These are phyloP conservation scores for Penicillium canariense DNA, from an alignment of 495 filamentous ascomycete genomes.

Conservation along the genomic window DNA sequence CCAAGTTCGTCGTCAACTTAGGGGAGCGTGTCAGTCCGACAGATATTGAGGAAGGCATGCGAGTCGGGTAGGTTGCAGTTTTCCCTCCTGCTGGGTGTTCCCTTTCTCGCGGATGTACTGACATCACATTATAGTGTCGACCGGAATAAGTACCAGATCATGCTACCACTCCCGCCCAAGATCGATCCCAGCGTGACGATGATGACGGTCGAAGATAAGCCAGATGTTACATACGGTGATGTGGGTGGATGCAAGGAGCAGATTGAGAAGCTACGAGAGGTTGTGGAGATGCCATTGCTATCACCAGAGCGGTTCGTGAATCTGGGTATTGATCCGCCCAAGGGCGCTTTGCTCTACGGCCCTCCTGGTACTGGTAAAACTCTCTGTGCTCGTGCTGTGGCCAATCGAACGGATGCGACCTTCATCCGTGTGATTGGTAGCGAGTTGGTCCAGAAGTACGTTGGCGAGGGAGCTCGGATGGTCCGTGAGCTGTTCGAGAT, in stretches of 20 bases:
- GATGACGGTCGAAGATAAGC: conserved; percentile 99
- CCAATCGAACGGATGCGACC: conserved; percentile 95
- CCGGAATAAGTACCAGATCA: conserved; percentile 97
- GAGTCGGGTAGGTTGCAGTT: conserved; percentile 66
- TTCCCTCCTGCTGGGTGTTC: neutral
- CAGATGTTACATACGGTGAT: conserved; percentile 97
- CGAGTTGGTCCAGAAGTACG: conserved; percentile 97
- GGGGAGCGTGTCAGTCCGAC: conserved; percentile 96
- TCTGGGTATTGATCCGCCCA: conserved; percentile 96
- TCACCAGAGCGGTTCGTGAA: conserved; percentile 96
- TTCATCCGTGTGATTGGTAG: conserved; percentile 98
- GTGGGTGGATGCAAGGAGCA: conserved; percentile 99
- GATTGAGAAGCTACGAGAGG: conserved; percentile 97
- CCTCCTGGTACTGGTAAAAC: conserved; percentile 98
- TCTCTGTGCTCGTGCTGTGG: conserved; percentile 93
- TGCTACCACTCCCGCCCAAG: conserved; percentile 95
- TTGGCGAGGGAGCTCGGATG: conserved; percentile 97
- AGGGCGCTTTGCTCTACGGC: conserved; percentile 94
- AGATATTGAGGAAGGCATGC: conserved; percentile 99
- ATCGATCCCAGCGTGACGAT: conserved; percentile 99
- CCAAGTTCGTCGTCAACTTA: conserved; percentile 98
- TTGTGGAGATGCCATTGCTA: conserved; percentile 95
- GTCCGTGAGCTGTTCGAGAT: conserved; percentile 98
- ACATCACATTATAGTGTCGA: conserved; percentile 65
- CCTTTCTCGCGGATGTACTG: neutral